phyloP scores from a whole-genome alignment of 2,329 filamentous ascomycete species.

The Hymenoscyphus occultus region DNA sequence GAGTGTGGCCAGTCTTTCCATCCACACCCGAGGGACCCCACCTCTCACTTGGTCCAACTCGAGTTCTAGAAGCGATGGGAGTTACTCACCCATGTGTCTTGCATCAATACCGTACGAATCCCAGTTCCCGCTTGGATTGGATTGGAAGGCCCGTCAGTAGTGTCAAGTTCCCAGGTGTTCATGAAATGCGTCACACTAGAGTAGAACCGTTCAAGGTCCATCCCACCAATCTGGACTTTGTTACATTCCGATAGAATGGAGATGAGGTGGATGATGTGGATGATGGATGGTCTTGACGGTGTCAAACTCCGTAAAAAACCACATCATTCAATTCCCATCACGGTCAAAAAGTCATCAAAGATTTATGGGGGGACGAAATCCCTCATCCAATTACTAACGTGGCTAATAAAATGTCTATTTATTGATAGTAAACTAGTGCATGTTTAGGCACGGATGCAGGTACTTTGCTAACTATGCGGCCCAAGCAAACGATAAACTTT shows the following conservation, averaged over 20 bases:
- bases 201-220: neutral
- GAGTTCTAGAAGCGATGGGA: constrained; percentile 1
- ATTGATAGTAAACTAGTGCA: constrained; percentile 5
- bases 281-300: neutral
- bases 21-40: neutral
- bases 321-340: constrained; percentile 8
- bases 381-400: neutral
- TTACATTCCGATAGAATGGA: neutral
- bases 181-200: neutral
- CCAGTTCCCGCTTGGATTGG: neutral
- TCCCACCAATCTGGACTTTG: neutral
- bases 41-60: constrained; percentile 12
- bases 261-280: neutral
- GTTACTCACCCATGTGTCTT: neutral
- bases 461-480: constrained; percentile 15
- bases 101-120: neutral
- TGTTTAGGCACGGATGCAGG: constrained; percentile 19
- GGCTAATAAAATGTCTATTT: constrained; percentile 3
- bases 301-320: constrained; percentile 2
- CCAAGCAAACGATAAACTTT: constrained; percentile 14
- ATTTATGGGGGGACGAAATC: neutral
- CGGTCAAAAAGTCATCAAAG: neutral
- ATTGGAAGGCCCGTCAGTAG: too few species aligned
- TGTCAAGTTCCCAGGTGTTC: too few species aligned
- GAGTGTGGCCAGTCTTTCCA: neutral